These are phyloP conservation scores for Paracamarosporium sp. DNA, from an alignment of 2,329 filamentous ascomycete genomes.

Conservation along the genomic window DNA sequence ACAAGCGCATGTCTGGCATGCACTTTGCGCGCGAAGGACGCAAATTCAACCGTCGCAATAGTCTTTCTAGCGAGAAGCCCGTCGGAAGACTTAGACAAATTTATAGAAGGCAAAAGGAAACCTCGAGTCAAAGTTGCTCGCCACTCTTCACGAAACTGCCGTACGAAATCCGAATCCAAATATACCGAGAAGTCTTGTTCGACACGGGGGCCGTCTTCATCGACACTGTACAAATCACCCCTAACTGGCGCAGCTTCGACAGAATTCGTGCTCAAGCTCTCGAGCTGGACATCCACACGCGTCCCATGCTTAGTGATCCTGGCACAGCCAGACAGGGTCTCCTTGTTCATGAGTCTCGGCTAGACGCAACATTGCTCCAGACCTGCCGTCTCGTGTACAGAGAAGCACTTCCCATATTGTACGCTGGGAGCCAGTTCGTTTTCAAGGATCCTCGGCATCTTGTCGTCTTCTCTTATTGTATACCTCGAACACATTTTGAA, in stretches of 20 bases:
- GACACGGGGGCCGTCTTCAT: slow-evolving; percentile 2
- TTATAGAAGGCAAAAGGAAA: not conserved
- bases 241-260: not conserved
- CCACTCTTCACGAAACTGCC: slow-evolving; percentile 2
- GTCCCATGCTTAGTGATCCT: not conserved
- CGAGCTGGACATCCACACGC: not conserved
- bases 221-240: not conserved
- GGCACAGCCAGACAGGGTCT: not conserved
- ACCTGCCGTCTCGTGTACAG: slow-evolving; percentile 2
- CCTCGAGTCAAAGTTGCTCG: not conserved
- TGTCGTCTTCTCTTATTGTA: not conserved
- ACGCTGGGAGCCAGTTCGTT: not conserved
- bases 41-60: not conserved
- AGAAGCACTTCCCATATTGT: not conserved
- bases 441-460: not conserved
- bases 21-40: not conserved
- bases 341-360: not conserved
- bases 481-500: not conserved
- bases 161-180: not conserved
- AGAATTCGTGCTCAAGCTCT: not conserved
- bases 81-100: not conserved
- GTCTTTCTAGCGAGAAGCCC: not conserved
- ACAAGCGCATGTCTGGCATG: not conserved
- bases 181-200: not conserved
- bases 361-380: not conserved